Conservation (phyloP, 1,284 basidiomycete species). For the Naganishia sp. region DNA sequence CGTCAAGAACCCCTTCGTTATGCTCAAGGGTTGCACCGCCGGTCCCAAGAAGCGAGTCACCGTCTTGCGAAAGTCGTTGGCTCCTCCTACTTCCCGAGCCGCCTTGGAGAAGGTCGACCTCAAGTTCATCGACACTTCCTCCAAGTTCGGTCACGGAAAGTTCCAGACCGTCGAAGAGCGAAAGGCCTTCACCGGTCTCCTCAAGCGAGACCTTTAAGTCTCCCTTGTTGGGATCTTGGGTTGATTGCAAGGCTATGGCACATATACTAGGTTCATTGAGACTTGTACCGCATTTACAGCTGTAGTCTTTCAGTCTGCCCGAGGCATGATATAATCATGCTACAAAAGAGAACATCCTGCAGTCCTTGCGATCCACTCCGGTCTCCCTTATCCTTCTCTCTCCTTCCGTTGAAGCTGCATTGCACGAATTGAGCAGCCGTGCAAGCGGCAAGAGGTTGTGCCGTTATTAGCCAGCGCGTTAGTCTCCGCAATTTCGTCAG, state of each 20-base stretch:
- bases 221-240: constrained; percentile 28
- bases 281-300: constrained; percentile 21
- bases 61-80: constrained; percentile 62
- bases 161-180: constrained; percentile 96
- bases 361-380: background rate
- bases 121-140: constrained; percentile 93
- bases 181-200: constrained; percentile 81
- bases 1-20: constrained; percentile 96
- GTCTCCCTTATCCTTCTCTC: background rate
- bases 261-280: constrained; percentile 25
- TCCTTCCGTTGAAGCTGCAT: too few relatives aligned
- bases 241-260: constrained; percentile 18
- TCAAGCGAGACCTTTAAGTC: constrained; percentile 53
- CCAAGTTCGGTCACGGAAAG: constrained; percentile 63
- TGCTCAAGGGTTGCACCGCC: constrained; percentile 90
- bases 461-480: too few relatives aligned
- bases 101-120: constrained; percentile 83
- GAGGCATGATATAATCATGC: constrained; percentile 28
- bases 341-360: constrained; percentile 15
- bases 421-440: too few relatives aligned
- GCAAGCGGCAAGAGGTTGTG: too few relatives aligned
- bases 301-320: constrained; percentile 19
- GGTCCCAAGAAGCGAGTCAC: constrained; percentile 98
- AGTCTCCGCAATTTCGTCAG: too few relatives aligned
- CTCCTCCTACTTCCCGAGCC: constrained; percentile 47